These are phyloP conservation scores for Solanum hybrid DNA, from an alignment of 305 asterid species.

Conservation along the genomic window DNA sequence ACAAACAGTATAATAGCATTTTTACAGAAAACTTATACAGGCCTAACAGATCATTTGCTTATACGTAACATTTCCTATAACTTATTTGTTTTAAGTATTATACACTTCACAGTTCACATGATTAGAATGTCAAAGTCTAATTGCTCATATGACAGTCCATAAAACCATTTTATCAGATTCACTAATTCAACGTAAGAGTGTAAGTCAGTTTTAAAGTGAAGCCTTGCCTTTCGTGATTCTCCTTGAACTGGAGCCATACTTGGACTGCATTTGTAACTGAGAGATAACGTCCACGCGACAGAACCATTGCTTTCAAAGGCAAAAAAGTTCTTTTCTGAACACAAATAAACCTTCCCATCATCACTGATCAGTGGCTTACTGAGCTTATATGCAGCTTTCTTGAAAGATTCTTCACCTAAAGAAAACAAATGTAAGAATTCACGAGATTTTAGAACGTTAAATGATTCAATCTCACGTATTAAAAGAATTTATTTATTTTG, in stretches of 20 bases:
- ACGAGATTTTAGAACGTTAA: neutral
- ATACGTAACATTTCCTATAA: neutral
- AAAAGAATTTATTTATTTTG: neutral
- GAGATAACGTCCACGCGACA: constrained; percentile 52
- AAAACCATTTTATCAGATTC: neutral
- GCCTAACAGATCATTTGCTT: neutral
- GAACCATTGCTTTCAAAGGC: constrained; percentile 75
- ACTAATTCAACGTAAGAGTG: neutral
- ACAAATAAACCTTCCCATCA: constrained; percentile 55
- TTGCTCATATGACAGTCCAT: neutral
- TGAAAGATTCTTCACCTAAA: constrained; percentile 33
- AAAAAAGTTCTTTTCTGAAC: constrained; percentile 30
- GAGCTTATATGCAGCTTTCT: constrained; percentile 25
- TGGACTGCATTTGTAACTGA: constrained; percentile 49
- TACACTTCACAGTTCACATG: neutral
- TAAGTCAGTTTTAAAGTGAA: neutral
- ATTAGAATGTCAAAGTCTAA: neutral
- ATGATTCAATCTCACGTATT: neutral
- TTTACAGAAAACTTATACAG: neutral
- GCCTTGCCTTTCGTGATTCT: constrained; percentile 62
- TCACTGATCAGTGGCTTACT: constrained; percentile 63
- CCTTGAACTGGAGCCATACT: constrained; percentile 60
- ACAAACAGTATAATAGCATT: neutral
- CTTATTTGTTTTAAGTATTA: neutral
- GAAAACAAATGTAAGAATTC: neutral